Evolutionary conservation across 257 asterid species (phyloP).

Genomic region (Leptodermis oblonga): DNA sequence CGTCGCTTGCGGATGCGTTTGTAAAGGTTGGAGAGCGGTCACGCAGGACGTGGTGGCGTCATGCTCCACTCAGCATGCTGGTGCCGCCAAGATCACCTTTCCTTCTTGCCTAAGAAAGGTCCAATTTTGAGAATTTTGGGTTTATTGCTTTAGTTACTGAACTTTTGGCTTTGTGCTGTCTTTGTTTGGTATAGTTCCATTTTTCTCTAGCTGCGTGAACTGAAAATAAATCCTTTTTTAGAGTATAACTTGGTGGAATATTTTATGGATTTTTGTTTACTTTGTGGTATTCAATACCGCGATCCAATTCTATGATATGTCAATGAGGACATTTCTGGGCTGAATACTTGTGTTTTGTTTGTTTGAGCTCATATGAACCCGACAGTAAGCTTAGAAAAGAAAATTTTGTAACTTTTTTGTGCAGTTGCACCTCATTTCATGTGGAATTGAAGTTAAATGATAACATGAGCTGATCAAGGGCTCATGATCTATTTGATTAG

Average conservation of each 20-base stretch:
- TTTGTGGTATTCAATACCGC: background rate
- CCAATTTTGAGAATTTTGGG: background rate
- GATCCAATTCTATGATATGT: background rate
- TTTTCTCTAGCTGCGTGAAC: background rate
- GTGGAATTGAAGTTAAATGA: background rate
- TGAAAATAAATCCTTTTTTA: background rate
- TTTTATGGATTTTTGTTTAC: background rate
- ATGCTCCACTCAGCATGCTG: conserved; percentile 9
- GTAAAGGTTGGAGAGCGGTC: conserved; percentile 84
- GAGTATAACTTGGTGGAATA: background rate
- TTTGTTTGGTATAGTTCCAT: background rate
- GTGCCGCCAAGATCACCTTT: conserved; percentile 61
- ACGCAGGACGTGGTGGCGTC: conserved; percentile 63
- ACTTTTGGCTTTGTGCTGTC: background rate
- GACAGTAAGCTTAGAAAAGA: background rate
- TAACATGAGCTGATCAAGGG: background rate
- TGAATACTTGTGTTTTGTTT: background rate
- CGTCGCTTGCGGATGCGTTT: conserved; percentile 87
- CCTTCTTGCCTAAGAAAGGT: conserved; percentile 95
- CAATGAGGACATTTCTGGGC: background rate
- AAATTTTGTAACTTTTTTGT: background rate
- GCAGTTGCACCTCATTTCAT: background rate
- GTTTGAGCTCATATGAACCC: background rate
- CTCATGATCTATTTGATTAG: background rate
- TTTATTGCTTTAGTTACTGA: background rate